phyloP scores from a whole-genome alignment of 768 basidiomycete genomes.

The Lactarius trivialis region DNA sequence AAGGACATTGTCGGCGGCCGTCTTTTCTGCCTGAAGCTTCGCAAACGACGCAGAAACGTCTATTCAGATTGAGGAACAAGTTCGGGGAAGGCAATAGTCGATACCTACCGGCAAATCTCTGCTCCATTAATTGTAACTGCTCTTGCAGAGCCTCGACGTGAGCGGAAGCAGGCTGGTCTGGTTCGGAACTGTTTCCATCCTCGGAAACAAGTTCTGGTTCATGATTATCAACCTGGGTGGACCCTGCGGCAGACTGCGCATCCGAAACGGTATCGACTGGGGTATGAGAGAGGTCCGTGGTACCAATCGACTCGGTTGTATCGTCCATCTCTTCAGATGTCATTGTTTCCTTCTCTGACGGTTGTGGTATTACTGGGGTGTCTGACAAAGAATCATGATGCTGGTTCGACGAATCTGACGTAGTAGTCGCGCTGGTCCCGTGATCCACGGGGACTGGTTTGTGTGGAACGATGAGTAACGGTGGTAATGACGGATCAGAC shows the following conservation, averaged over 20 bases:
- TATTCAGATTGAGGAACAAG: conserved; percentile 27
- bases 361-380: background rate
- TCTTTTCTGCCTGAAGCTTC: conserved; percentile 64
- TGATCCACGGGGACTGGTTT: background rate
- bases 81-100: background rate
- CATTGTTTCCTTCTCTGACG: background rate
- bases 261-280: background rate
- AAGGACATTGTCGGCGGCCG: conserved; percentile 60
- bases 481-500: background rate
- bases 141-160: conserved; percentile 57
- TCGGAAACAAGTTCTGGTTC: background rate
- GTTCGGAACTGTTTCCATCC: background rate
- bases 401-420: background rate
- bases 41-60: conserved; percentile 78
- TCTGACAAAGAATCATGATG: background rate
- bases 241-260: background rate
- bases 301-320: background rate
- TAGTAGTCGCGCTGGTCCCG: background rate
- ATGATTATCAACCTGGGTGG: background rate
- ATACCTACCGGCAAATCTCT: conserved; percentile 62
- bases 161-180: conserved; percentile 10
- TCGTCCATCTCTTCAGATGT: background rate
- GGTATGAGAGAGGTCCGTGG: background rate
- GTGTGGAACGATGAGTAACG: background rate
- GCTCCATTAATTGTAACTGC: conserved; percentile 63